These are phyloP conservation scores for Tolypocladium album DNA, from an alignment of 2,329 filamentous ascomycete genomes.

Conservation along the genomic window DNA sequence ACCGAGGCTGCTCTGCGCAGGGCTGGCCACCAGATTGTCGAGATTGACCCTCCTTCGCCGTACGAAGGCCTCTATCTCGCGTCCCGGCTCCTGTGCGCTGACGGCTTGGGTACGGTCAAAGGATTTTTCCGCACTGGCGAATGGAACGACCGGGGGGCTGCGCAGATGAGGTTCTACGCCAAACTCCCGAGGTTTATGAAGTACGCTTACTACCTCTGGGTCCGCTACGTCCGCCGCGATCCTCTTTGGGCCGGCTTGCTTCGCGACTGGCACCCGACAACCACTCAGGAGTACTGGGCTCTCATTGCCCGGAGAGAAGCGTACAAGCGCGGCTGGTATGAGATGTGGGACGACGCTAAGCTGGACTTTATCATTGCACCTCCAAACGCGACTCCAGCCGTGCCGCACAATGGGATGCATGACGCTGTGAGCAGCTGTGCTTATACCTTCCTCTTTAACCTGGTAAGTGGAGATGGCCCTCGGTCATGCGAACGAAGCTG, in stretches of 20 bases:
- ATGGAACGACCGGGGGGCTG: conserved; percentile 66
- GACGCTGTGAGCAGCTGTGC: conserved; percentile 79
- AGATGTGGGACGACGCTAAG: conserved; percentile 67
- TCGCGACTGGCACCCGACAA: conserved; percentile 61
- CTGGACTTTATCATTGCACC: conserved; percentile 73
- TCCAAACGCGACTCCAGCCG: conserved; percentile 83
- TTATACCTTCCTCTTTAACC: conserved; percentile 88
- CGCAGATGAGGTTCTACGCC: conserved; percentile 65
- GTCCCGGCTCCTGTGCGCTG: conserved; percentile 71
- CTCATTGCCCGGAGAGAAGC: conserved; percentile 66
- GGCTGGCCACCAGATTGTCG: conserved; percentile 65
- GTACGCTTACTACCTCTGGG: conserved; percentile 80
- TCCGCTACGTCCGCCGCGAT: conserved; percentile 73
- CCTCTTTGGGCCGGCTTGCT: conserved; percentile 69
- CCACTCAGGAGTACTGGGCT: conserved; percentile 70
- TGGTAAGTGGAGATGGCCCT: conserved; percentile 39
- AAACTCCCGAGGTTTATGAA: conserved; percentile 62
- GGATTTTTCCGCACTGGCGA: conserved; percentile 69
- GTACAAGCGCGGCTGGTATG: conserved; percentile 69
- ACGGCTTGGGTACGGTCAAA: conserved; percentile 72
- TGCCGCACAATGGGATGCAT: conserved; percentile 79
- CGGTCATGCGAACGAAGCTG: background rate
- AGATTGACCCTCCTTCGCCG: conserved; percentile 53
- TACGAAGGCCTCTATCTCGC: conserved; percentile 69
- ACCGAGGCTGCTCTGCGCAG: conserved; percentile 57